Base-by-base conservation (phyloP, 2,329 filamentous ascomycete genomes). In the Stagonosporopsis tanaceti region DNA sequence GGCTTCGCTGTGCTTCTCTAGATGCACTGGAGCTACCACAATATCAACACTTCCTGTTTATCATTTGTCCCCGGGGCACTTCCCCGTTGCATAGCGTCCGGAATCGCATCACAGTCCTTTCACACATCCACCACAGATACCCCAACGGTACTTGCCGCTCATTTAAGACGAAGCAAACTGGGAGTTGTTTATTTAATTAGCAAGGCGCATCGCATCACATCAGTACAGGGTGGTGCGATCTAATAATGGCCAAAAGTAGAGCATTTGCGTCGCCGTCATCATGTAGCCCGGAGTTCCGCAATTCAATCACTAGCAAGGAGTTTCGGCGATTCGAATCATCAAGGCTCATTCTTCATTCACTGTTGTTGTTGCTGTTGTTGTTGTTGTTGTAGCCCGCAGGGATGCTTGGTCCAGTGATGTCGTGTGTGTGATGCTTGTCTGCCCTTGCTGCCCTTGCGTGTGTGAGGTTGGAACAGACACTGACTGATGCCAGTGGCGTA, bases 1-100 rank as follows among this genome's bases (percentile, higher is more conserved):
- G 87, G 85, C 15, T 87, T 89, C 66, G 81, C 85, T 15, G 48
- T 74, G 41, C 51, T 77, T 50, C 67, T 77, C 61, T 77, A 69
- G 67, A 60, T 9, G 30, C 20, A 14, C 30, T 32, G 11, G 30
- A 32, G 4, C 30, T 12, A 4, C 30, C 4, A 12, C 30, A 6
- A 5, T 12, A 11, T 7, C 30, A 11, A 32, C 11, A 12, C 44
- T 25, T 48, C 14, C n/a, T 47, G 35, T 50, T 15, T 27, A 41
- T 44, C 22, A 48, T 20, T 34, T 59, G 30, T 57, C 54, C 40
- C 55, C 27, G 27, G 27, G 32, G 32, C 44, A 50, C 51, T 30
- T 39, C 30, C 47, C 53, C 46, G 37, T 53, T 59, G 59, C 59
- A 61, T 61, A 61, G 59, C 59, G 59, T 61, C 30, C 48, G 44